A percentile compares a stretch with the other conserved stretches of the same genome.
Conservation (phyloP, 176 grass and related monocot genomes). For the Urochloa ruziziensis region DNA sequence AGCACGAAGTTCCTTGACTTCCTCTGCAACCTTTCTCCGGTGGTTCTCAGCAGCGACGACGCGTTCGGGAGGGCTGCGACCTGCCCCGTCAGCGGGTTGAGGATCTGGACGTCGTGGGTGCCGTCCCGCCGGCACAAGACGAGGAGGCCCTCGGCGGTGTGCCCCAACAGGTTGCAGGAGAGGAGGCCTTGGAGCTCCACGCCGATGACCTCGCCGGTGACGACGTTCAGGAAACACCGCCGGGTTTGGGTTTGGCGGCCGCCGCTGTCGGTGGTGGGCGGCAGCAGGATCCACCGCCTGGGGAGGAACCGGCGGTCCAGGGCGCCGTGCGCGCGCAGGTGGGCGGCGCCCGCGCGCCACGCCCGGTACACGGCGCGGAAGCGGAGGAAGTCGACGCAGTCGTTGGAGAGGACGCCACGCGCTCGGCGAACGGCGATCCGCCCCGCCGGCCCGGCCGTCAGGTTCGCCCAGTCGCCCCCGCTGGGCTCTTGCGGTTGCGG, state of each 20-base stretch:
- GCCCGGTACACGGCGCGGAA: neutral
- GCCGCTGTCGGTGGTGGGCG: rapidly evolving
- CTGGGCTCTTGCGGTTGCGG: no score
- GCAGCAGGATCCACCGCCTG: neutral
- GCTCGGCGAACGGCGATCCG: neutral
- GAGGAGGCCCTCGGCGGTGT: neutral
- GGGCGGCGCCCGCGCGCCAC: neutral
- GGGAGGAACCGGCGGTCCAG: neutral
- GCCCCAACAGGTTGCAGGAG: neutral
- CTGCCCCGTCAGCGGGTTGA: constrained; percentile 1
- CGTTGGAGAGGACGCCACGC: neutral
- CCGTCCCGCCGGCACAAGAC: neutral
- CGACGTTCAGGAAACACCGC: neutral
- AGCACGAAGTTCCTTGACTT: neutral
- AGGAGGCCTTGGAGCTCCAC: neutral
- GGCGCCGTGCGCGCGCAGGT: neutral
- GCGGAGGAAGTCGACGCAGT: neutral
- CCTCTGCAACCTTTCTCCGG: no score
- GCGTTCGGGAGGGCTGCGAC: neutral
- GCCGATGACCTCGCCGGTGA: neutral
- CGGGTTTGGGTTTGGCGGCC: no score
- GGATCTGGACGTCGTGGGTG: neutral
- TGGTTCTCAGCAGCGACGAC: neutral
- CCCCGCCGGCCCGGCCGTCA: no score
- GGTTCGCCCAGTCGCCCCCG: no score